phyloP scores from a whole-genome alignment of 495 filamentous ascomycete genomes.

The Aspergillus egyptiacus region DNA sequence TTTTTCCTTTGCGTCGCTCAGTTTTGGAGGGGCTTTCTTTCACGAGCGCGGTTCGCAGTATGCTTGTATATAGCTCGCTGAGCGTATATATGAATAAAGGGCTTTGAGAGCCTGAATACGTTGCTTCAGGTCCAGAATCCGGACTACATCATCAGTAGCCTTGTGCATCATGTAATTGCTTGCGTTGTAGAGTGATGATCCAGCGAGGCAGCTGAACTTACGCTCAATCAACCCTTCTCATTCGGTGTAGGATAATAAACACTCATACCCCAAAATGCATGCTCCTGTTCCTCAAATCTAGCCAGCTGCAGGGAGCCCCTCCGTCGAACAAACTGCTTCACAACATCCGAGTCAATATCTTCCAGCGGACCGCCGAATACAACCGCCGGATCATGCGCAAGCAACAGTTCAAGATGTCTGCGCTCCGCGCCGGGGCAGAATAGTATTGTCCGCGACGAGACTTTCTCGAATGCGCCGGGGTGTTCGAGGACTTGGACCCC shows the following conservation, averaged over 20 bases:
- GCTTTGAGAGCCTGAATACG: neutral
- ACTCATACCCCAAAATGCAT: conserved; percentile 41
- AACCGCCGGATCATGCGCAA: conserved; percentile 25
- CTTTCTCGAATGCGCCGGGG: conserved; percentile 50
- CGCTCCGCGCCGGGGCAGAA: conserved; percentile 51
- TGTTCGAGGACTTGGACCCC: conserved; percentile 50
- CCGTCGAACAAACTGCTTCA: conserved; percentile 20
- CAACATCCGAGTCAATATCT: conserved; percentile 24
- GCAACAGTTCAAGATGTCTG: conserved; percentile 32
- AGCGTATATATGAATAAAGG: neutral
- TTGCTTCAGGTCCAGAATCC: neutral
- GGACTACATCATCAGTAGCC: too few relatives aligned
- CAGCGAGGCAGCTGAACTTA: neutral
- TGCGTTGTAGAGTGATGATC: too few relatives aligned
- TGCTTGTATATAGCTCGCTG: conserved; percentile 13
- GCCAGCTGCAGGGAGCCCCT: conserved; percentile 27
- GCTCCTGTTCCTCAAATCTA: conserved; percentile 30
- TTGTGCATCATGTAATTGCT: too few relatives aligned
- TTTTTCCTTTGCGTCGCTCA: neutral
- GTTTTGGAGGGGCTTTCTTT: neutral
- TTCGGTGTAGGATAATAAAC: conserved; percentile 28
- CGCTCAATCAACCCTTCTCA: neutral
- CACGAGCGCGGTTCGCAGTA: neutral
- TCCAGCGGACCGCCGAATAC: conserved; percentile 36
- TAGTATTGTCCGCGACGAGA: conserved; percentile 52